phyloP scores from a whole-genome alignment of 805 yeast genomes.

The Cyberlindnera xylosilytica region DNA sequence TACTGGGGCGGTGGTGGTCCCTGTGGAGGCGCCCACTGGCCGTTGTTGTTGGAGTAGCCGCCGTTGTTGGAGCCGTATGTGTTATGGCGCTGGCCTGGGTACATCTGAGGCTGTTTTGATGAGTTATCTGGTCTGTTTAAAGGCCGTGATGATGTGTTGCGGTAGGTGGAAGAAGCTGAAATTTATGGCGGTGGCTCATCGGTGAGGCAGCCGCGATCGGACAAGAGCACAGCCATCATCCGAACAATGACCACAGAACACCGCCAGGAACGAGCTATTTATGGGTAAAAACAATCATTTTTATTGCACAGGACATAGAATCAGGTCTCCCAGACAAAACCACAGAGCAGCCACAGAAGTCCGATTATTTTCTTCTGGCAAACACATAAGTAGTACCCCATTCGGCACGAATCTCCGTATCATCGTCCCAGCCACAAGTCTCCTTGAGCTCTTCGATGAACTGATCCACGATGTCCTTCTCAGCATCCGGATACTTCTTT shows the following conservation, averaged over 20 bases:
- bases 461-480: slow-evolving; percentile 45
- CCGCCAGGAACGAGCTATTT: too few relatives aligned
- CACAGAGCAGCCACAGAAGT: too few relatives aligned
- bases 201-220: too few relatives aligned
- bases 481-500: slow-evolving; percentile 36
- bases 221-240: neutral
- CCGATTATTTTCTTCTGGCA: slow-evolving; percentile 32
- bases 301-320: too few relatives aligned
- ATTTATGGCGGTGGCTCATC: too few relatives aligned
- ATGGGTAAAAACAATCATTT: too few relatives aligned
- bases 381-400: slow-evolving; percentile 58
- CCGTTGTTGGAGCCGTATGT: neutral
- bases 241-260: too few relatives aligned
- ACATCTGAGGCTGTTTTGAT: neutral
- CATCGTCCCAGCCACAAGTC: slow-evolving; percentile 44
- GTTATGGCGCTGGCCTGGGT: neutral
- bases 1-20: slow-evolving; percentile 2
- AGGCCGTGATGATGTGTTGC: neutral
- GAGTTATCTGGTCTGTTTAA: neutral
- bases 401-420: slow-evolving; percentile 40
- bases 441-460: slow-evolving; percentile 42
- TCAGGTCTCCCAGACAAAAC: too few relatives aligned
- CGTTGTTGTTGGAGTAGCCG: neutral
- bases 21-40: slow-evolving; percentile 1
- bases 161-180: neutral